These are phyloP conservation scores for Starmerella stellata DNA, from an alignment of 805 yeast genomes.

Conservation along the genomic window DNA sequence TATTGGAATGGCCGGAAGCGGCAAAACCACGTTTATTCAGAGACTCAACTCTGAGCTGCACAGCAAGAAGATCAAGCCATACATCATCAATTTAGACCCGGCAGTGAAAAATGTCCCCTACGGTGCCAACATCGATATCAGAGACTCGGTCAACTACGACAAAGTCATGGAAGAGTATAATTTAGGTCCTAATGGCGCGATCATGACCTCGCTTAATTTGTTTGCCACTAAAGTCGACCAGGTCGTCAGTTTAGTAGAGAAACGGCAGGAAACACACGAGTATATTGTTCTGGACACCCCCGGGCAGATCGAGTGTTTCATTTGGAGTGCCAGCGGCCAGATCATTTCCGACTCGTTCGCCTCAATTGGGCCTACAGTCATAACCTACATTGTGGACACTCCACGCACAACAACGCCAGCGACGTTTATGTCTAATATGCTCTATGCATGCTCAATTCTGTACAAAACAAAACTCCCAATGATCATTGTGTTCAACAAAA, in stretches of 20 bases:
- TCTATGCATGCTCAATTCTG: conserved; percentile 90
- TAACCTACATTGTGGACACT: conserved; percentile 91
- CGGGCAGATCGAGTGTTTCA: conserved; percentile 95
- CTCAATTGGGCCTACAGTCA: conserved; percentile 82
- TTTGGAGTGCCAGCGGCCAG: conserved; percentile 96
- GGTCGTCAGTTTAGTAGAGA: conserved; percentile 69
- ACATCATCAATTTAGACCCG: conserved; percentile 87
- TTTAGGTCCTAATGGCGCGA: conserved; percentile 96
- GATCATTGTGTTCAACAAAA: conserved; percentile 90
- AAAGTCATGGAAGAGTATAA: conserved; percentile 91
- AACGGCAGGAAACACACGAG: conserved; percentile 36
- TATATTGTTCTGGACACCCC: conserved; percentile 91
- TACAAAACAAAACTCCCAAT: conserved; percentile 93
- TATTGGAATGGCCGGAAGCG: conserved; percentile 61
- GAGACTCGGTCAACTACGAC: conserved; percentile 88
- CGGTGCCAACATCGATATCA: conserved; percentile 82
- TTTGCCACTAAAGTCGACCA: conserved; percentile 94
- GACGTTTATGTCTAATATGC: conserved; percentile 94
- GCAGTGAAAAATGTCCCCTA: conserved; percentile 90
- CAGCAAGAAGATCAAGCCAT: conserved; percentile 44
- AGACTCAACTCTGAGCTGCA: conserved; percentile 79
- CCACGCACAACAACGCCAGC: conserved; percentile 90
- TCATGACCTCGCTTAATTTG: conserved; percentile 80
- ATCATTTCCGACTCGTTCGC: conserved; percentile 95
- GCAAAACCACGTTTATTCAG: conserved; percentile 96